phyloP scores from a whole-genome alignment of 768 basidiomycete genomes.

The Rhizopogon sp. region DNA sequence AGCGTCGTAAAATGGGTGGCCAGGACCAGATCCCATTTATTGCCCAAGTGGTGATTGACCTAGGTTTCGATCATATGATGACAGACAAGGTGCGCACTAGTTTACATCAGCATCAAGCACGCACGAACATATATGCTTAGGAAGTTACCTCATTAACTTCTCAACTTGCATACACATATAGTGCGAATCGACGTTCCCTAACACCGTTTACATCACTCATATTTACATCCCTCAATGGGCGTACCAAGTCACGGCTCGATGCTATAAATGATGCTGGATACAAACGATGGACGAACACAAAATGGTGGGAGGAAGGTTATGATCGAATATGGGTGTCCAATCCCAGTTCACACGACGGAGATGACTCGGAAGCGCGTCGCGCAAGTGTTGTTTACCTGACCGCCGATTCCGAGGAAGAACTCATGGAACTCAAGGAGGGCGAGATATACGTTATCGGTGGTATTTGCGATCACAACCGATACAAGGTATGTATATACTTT shows the following conservation, averaged over 20 bases:
- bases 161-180: constrained; percentile 90
- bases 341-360: neutral
- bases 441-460: constrained; percentile 96
- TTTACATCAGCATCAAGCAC: constrained; percentile 7
- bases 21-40: constrained; percentile 36
- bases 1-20: constrained; percentile 17
- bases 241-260: constrained; percentile 62
- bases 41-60: constrained; percentile 75
- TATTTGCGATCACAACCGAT: constrained; percentile 92
- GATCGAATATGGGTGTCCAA: constrained; percentile 55
- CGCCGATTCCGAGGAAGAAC: constrained; percentile 85
- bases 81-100: constrained; percentile 66
- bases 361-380: constrained; percentile 24
- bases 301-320: constrained; percentile 81
- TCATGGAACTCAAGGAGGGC: constrained; percentile 74
- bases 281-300: constrained; percentile 73
- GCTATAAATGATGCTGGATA: constrained; percentile 60
- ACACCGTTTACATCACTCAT: constrained; percentile 68
- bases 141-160: constrained; percentile 87
- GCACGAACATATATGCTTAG: constrained; percentile 35
- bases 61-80: constrained; percentile 93
- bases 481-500: constrained; percentile 58
- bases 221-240: constrained; percentile 77
- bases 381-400: constrained; percentile 84
- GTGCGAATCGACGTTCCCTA: constrained; percentile 70